Percentiles rank a stretch among this genome's conserved stretches.
Conservation (phyloP, 495 filamentous ascomycete species). For the Penicillium coffeae region DNA sequence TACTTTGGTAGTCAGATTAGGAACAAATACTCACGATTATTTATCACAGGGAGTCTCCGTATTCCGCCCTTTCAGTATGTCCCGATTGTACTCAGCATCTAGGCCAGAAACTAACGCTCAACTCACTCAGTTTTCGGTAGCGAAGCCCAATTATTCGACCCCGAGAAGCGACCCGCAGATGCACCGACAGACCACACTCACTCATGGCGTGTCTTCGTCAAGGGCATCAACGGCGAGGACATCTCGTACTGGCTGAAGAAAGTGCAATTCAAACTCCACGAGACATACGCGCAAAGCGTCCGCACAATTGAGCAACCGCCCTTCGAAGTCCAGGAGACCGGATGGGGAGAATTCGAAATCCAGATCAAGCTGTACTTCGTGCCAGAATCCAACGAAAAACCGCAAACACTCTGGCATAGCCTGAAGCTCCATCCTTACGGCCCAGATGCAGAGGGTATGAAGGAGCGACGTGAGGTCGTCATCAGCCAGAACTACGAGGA, state of each 20-base stretch:
- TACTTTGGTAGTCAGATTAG: not conserved
- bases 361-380: constrained; percentile 89
- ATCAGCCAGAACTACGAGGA: constrained; percentile 80
- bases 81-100: not conserved
- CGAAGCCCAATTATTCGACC: constrained; percentile 71
- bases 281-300: constrained; percentile 84
- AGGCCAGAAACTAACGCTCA: not conserved
- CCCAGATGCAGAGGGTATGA: constrained; percentile 68
- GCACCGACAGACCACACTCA: constrained; percentile 80
- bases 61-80: constrained; percentile 65
- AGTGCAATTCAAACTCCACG: constrained; percentile 95
- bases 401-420: constrained; percentile 85
- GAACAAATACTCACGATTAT: constrained; percentile 14
- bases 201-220: constrained; percentile 90
- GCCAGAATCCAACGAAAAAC: constrained; percentile 80
- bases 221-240: constrained; percentile 77
- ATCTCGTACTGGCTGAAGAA: constrained; percentile 95
- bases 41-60: constrained; percentile 61
- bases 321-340: constrained; percentile 85
- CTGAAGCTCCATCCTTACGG: constrained; percentile 90
- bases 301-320: constrained; percentile 73
- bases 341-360: constrained; percentile 97
- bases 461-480: constrained; percentile 61
- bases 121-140: constrained; percentile 64
- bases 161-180: constrained; percentile 58